A percentile compares a stretch with the other conserved stretches of the same genome.
Conservation (phyloP, 371 early-diverging fungal genomes). For the Syncephalastrum sp. region DNA sequence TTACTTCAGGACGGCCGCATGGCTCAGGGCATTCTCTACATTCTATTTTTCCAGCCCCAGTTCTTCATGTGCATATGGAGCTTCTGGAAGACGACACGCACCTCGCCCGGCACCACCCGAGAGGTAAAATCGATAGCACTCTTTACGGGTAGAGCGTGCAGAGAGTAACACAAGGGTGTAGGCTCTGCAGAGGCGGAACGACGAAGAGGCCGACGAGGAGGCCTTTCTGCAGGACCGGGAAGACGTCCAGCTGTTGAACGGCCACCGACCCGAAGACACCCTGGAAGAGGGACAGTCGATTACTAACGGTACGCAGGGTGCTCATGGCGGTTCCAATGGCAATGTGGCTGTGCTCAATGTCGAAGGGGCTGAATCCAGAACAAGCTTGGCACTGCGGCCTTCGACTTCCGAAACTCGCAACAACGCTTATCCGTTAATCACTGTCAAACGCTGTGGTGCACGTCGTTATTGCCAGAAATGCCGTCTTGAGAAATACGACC, state of each 20-base stretch:
- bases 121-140: slow-evolving; percentile 14
- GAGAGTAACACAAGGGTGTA: no score
- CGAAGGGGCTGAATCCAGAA: slow-evolving; percentile 18
- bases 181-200: not conserved
- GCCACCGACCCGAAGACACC: slow-evolving; percentile 3
- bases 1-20: slow-evolving; percentile 29
- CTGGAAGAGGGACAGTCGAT: slow-evolving; percentile 4
- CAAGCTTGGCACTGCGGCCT: slow-evolving; percentile 13
- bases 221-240: slow-evolving; percentile 8
- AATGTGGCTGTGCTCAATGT: slow-evolving; percentile 22
- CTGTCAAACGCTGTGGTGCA: slow-evolving; percentile 57
- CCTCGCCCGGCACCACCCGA: slow-evolving; percentile 41
- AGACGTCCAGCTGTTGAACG: slow-evolving; percentile 11
- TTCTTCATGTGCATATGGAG: slow-evolving; percentile 43
- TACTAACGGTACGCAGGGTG: not conserved
- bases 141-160: no score
- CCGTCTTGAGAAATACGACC: slow-evolving; percentile 58
- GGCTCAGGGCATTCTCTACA: slow-evolving; percentile 38
- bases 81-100: slow-evolving; percentile 35
- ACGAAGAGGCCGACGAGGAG: slow-evolving; percentile 4
- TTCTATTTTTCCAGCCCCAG: slow-evolving; percentile 33
- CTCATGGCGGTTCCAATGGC: no score
- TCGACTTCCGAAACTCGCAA: slow-evolving; percentile 10
- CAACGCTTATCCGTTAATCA: slow-evolving; percentile 26
- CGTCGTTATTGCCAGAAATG: slow-evolving; percentile 65